Evolutionary conservation across 176 grass and related monocot species (phyloP), one percentile per base, ranked within the genome.

Genomic region (Triticum timopheevii): DNA sequence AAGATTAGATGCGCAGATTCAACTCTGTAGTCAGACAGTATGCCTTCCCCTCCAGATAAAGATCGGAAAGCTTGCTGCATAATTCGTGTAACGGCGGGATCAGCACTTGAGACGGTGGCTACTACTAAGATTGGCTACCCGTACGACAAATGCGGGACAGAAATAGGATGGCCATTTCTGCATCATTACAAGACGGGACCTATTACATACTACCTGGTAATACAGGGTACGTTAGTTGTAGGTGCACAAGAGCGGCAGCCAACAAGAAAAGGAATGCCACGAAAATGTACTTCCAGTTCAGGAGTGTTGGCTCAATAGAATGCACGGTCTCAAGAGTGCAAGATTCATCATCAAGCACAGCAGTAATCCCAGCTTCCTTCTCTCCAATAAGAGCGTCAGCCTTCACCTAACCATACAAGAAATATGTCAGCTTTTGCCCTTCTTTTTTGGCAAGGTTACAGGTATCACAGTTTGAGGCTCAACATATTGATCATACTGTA

Each of bases 221-320:
- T 85, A 33, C 12, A 30, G 52, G 39, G 28, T 25, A 22, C 1
- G 20, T 36, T 7, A 77, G 47, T 7, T 69, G 47, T 75, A 86
- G 31, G 64, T 73, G 90, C 59, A 78, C 31, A 3, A 95, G 52
- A 64, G 80, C 6, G 19, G 82, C 89, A 44, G 88, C 58, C 27
- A 91, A 16, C 67, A 92, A 76, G 25, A 89, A 40, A 10, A 98
- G 28, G 40, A 92, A 1, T 75, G 92, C 84, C 13, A 63, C 15
- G 2, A 49, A 91, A 70, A 98, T 58, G 24, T 40, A 91, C 74
- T 92, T 98, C 87, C 90, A 86, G 54, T 68, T 87, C 13, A 92
- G 75, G 49, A 81, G 79, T 16, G 31, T 65, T 10, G 86, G 88
- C 20, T 91, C 86, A 10, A 95, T 92, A 52, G 70, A 89, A 50